These are phyloP conservation scores for Miscanthus lutarioriparius DNA, from an alignment of 176 grass and related monocot genomes.

Conservation along the genomic window DNA sequence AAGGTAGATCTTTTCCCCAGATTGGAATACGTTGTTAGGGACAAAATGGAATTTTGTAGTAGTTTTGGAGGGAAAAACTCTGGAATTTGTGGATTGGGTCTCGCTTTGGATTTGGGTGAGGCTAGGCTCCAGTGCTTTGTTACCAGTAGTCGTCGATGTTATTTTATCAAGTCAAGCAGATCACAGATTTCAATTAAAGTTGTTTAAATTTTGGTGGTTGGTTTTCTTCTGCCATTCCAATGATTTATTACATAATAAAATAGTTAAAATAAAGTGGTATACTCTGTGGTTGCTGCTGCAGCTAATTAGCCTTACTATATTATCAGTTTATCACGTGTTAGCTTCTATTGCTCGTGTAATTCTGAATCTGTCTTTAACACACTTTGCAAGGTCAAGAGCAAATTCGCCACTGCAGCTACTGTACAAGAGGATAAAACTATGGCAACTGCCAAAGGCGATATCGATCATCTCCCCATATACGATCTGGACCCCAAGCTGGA, in stretches of 20 bases:
- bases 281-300: not conserved
- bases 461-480: slow-evolving; percentile 56
- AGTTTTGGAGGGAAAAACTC: not conserved
- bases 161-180: not conserved
- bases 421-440: slow-evolving; percentile 45
- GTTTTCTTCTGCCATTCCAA: too few species aligned
- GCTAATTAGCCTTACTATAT: not conserved
- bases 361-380: not conserved
- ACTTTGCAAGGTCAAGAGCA: slow-evolving; percentile 54
- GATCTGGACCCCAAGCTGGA: slow-evolving; percentile 58
- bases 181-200: not conserved
- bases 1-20: slow-evolving; percentile 27
- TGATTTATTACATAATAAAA: too few species aligned
- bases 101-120: not conserved
- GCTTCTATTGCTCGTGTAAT: not conserved
- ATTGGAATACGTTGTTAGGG: not conserved
- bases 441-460: slow-evolving; percentile 32
- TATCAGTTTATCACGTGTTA: not conserved
- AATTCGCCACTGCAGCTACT: slow-evolving; percentile 43
- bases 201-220: not conserved
- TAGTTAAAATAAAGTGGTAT: not conserved
- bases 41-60: not conserved
- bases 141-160: not conserved
- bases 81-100: slow-evolving; percentile 10
- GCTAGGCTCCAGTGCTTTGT: not conserved